These are phyloP conservation scores for Diversispora eburnea DNA, from an alignment of 192 early-diverging fungal genomes.

Conservation along the genomic window DNA sequence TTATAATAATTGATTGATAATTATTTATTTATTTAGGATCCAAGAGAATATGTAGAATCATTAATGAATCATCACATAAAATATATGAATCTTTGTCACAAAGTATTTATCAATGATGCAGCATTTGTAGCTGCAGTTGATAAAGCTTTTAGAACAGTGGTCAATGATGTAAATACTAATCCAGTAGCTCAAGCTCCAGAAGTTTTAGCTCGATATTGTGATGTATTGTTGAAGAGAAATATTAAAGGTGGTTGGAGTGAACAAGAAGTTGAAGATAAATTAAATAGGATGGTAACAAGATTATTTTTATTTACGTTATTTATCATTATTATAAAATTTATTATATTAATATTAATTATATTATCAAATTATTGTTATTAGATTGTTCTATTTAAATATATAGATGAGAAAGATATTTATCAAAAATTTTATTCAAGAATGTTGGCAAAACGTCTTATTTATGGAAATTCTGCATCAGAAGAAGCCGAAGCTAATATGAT, in stretches of 20 bases:
- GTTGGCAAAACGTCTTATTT: slow-evolving; percentile 80
- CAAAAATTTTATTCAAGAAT: slow-evolving; percentile 86
- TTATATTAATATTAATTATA: background rate
- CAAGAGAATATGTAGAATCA: slow-evolving; percentile 64
- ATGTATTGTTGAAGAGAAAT: slow-evolving; percentile 66
- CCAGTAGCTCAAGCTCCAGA: slow-evolving; percentile 61
- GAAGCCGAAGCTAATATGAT: slow-evolving; percentile 83
- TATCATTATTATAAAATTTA: background rate
- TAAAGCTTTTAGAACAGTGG: slow-evolving; percentile 73
- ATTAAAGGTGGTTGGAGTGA: slow-evolving; percentile 51
- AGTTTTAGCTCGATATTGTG: slow-evolving; percentile 78
- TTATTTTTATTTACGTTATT: background rate
- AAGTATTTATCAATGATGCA: slow-evolving; percentile 64
- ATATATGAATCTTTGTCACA: slow-evolving; percentile 54
- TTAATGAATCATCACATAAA: slow-evolving; percentile 62
- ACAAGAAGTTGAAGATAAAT: slow-evolving; percentile 64
- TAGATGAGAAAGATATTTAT: slow-evolving; percentile 89
- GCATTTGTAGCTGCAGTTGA: slow-evolving; percentile 75
- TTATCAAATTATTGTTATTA: background rate
- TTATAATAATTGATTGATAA: background rate
- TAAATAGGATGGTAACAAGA: slow-evolving; percentile 52
- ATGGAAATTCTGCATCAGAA: slow-evolving; percentile 64
- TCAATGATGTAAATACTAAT: slow-evolving; percentile 56
- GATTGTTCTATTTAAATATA: slow-evolving; percentile 79
- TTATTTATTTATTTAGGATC: slow-evolving; percentile 51